Conservation (phyloP, 805 yeast species). For the Yamadazyma sp. region DNA sequence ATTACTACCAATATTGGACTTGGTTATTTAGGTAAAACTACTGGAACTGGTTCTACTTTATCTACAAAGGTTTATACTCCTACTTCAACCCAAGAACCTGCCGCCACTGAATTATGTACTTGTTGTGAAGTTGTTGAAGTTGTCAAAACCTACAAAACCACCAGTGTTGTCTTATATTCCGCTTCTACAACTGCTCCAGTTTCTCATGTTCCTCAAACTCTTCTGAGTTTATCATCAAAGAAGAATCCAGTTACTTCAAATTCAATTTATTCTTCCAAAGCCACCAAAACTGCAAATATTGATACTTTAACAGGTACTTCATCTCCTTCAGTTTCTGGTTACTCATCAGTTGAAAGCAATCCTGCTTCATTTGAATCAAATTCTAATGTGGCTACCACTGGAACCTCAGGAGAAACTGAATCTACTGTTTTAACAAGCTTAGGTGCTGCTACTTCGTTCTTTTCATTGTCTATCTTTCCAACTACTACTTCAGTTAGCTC, state of each 20-base stretch:
- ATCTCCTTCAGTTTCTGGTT: slow-evolving; percentile 2
- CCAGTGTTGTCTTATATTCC: slow-evolving; percentile 22
- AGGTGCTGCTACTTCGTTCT: no score
- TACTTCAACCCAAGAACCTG: slow-evolving; percentile 14
- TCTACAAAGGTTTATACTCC: slow-evolving; percentile 20
- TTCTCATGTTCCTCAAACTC: slow-evolving; percentile 15
- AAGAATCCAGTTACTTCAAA: slow-evolving; percentile 26
- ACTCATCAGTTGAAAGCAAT: no score
- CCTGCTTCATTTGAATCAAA: no score
- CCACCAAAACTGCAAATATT: slow-evolving; percentile 20
- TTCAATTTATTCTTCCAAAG: slow-evolving; percentile 18
- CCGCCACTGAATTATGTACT: slow-evolving; percentile 2
- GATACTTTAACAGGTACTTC: slow-evolving; percentile 4
- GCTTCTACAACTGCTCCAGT: slow-evolving; percentile 21
- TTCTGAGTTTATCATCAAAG: slow-evolving; percentile 16
- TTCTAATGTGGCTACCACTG: no score
- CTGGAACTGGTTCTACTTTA: slow-evolving; percentile 1
- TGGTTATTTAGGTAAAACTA: no score
- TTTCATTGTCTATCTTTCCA: no score
- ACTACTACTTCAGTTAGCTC: no score
- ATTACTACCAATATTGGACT: no score
- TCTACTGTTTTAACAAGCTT: no score
- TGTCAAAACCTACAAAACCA: slow-evolving; percentile 11
- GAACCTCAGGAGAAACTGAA: no score
- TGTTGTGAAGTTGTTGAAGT: slow-evolving; percentile 6